These are phyloP conservation scores for Aspergillus panamensis DNA, from an alignment of 495 filamentous ascomycete genomes.

Conservation along the genomic window DNA sequence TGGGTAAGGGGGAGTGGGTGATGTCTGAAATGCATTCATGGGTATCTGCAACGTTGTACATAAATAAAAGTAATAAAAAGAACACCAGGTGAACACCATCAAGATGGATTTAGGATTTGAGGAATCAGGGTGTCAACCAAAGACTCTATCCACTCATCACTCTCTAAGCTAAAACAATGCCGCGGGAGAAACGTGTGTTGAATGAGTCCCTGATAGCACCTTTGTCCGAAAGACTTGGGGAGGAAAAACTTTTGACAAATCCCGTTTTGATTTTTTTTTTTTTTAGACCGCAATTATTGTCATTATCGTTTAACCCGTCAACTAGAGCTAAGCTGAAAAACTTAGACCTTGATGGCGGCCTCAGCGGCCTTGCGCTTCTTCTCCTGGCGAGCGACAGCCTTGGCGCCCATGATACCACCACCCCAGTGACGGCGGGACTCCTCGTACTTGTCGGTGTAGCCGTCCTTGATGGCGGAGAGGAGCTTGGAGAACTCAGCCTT, in stretches of 20 bases:
- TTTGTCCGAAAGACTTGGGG: constrained; percentile 6
- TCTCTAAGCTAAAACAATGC: not conserved
- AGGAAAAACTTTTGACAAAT: constrained; percentile 3
- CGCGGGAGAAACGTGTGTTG: not conserved
- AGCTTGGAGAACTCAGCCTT: constrained; percentile 97
- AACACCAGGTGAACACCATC: constrained; percentile 11
- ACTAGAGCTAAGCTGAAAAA: constrained; percentile 13
- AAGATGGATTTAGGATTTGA: constrained; percentile 26
- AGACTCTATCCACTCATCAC: constrained; percentile 5
- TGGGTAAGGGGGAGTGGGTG: constrained; percentile 12
- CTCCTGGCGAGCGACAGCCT: constrained; percentile 87
- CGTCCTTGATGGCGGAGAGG: constrained; percentile 94
- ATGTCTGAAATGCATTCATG: constrained; percentile 48
- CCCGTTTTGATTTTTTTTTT: constrained; percentile 28
- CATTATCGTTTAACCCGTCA: constrained; percentile 22
- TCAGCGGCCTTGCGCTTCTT: constrained; percentile 97
- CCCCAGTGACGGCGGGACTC: constrained; percentile 93
- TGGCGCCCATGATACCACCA: constrained; percentile 99
- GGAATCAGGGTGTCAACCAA: constrained; percentile 14
- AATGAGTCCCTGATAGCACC: constrained; percentile 28
- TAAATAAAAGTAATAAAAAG: constrained; percentile 23
- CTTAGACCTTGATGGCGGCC: constrained; percentile 91
- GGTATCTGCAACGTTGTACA: constrained; percentile 49
- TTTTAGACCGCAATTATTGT: constrained; percentile 19
- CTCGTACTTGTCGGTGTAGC: constrained; percentile 94